Conservation (phyloP, 2,329 filamentous ascomycete species). For the Phyllosticta paracitricarpa region DNA sequence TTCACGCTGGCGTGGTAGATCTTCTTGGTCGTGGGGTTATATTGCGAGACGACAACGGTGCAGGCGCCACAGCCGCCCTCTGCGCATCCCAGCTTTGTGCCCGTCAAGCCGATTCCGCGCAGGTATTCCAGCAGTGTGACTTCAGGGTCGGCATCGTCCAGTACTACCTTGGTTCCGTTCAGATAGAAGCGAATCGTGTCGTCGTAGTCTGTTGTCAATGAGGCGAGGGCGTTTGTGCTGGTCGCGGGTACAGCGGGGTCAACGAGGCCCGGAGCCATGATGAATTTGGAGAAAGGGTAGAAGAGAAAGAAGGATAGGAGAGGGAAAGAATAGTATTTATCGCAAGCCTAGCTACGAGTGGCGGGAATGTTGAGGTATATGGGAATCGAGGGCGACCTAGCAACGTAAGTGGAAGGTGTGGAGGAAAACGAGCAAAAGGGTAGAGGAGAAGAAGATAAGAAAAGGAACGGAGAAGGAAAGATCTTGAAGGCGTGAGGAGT, state of each 20-base stretch:
- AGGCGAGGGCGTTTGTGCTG: slow-evolving; percentile 40
- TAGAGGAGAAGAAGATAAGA: neutral
- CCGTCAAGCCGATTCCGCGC: slow-evolving; percentile 82
- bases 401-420: neutral
- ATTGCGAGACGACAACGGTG: slow-evolving; percentile 83
- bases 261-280: slow-evolving; percentile 51
- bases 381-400: neutral
- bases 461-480: neutral
- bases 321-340: neutral
- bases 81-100: slow-evolving; percentile 91
- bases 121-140: slow-evolving; percentile 88
- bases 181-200: slow-evolving; percentile 88
- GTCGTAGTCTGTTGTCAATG: slow-evolving; percentile 67
- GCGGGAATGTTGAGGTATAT: neutral
- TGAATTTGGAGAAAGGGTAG: neutral
- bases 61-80: slow-evolving; percentile 96
- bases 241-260: slow-evolving; percentile 38
- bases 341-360: neutral
- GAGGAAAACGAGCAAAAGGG: neutral
- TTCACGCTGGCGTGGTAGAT: slow-evolving; percentile 97
- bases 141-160: slow-evolving; percentile 85
- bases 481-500: neutral
- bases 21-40: slow-evolving; percentile 81
- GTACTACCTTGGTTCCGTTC: slow-evolving; percentile 79
- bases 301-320: neutral